Evolutionary conservation across 352 stramenopile genomes (phyloP), one percentile per base, ranked within the genome.

Genomic region (Aphanomyces cochlioides): DNA sequence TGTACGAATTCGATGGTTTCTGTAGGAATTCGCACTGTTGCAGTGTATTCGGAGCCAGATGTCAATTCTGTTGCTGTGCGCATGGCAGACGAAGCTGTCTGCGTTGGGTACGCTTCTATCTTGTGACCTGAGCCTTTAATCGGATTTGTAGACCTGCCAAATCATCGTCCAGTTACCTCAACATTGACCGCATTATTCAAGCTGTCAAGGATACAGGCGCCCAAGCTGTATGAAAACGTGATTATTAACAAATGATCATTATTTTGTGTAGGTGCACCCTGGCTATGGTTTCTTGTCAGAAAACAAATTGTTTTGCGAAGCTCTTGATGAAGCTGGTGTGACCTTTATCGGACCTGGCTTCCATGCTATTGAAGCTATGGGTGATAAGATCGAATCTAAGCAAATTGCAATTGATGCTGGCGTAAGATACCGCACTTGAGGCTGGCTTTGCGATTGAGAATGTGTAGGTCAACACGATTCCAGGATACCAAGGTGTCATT

Each of bases 331-430:
- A 13, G 80, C 86, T 13, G 85, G 86, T n/a, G 85, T 98, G 7
- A 84, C 79, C 34, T 98, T 90, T 57, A 87, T 98, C 19, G 96
- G 96, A 12, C 95, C 96, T 38, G 81, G 80, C 2, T 82, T 87
- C 41, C 74, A 80, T 15, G 90, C 91, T 36, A 97, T 98, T 72
- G 80, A 91, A 53, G 85, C 84, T 60, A 98, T 98, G 93, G 93
- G 93, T 17, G 93, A 98, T 80, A 98, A 98, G 84, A 97, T 98
- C 72, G 78, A 90, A 76, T 96, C 83, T 48, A 99, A 99, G 75
- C 82, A 97, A 60, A 89, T 99, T 64, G 96, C 96, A 6, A 85
- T 89, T 67, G 81, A 96, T 8, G 96, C 96, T 0, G 90, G 90
- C 3, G 94, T 97, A 7, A 60, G 72, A 68, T 83, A 2, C 38